These are phyloP conservation scores for Allomyces arbusculus DNA, from an alignment of 192 early-diverging fungal species.

Conservation along the genomic window DNA sequence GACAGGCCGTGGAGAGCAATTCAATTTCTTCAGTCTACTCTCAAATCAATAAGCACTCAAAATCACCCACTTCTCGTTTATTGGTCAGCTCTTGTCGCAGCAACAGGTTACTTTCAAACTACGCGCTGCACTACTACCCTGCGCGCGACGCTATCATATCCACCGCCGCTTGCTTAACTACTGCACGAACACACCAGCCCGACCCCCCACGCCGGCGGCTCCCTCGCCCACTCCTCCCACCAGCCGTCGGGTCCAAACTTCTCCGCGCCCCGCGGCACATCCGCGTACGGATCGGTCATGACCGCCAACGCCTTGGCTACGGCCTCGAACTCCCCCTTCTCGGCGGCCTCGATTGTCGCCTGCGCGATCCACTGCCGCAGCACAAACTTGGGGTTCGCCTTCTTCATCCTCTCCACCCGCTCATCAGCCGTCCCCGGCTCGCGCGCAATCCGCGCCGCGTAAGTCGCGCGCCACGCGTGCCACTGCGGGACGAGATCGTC, in stretches of 20 bases:
- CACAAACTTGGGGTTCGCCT: conserved; percentile 52
- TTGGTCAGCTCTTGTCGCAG: too few relatives aligned
- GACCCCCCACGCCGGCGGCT: not conserved
- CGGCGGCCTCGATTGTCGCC: conserved; percentile 30
- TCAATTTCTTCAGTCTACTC: too few relatives aligned
- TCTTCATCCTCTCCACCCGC: conserved; percentile 35
- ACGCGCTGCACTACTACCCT: too few relatives aligned
- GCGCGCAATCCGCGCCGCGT: conserved; percentile 29
- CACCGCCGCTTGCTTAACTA: not conserved
- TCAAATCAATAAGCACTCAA: too few relatives aligned
- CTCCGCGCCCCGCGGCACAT: not conserved
- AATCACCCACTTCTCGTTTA: too few relatives aligned
- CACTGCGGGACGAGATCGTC: conserved; percentile 9
- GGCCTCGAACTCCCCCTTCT: conserved; percentile 16
- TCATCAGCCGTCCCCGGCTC: conserved; percentile 9
- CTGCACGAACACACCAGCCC: not conserved
- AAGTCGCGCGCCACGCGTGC: conserved; percentile 30
- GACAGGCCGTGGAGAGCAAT: too few relatives aligned
- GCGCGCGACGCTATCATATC: too few relatives aligned
- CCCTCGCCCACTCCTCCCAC: not conserved
- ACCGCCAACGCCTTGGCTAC: not conserved
- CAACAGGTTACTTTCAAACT: too few relatives aligned
- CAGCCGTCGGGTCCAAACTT: not conserved
- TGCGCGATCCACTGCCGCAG: conserved; percentile 63
- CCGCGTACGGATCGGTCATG: not conserved